phyloP scores from a whole-genome alignment of 768 basidiomycete species.

The Pleurotus eryngii region DNA sequence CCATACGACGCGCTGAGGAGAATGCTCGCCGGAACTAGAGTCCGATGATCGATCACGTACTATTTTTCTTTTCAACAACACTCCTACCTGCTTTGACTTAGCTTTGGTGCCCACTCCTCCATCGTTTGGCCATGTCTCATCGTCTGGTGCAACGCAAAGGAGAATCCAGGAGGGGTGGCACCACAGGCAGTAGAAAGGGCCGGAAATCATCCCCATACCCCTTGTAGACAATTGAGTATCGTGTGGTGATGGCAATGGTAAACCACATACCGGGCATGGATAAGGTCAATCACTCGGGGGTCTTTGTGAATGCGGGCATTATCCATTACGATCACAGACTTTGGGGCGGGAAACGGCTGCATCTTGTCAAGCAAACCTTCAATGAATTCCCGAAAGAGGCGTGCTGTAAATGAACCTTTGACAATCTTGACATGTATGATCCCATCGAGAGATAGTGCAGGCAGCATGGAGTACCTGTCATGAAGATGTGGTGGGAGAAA shows the following conservation, averaged over 20 bases:
- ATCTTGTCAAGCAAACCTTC: conserved; percentile 29
- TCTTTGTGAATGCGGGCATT: conserved; percentile 33
- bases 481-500: background rate
- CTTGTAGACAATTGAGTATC: background rate
- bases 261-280: conserved; percentile 26
- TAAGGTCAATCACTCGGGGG: conserved; percentile 21
- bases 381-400: conserved; percentile 28
- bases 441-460: conserved; percentile 31
- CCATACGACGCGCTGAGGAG: no score
- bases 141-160: no score
- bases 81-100: no score
- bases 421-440: conserved; percentile 26
- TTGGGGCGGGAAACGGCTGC: conserved; percentile 30
- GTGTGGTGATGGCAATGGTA: background rate
- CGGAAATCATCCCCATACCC: background rate
- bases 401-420: conserved; percentile 24
- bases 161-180: no score
- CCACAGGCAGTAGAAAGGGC: no score
- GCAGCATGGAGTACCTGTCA: conserved; percentile 31
- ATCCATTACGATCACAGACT: conserved; percentile 38
- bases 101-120: no score
- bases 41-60: no score
- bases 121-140: no score
- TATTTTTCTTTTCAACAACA: no score
- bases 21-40: no score